A percentile compares a stretch with the other conserved stretches of the same genome.
Evolutionary conservation across 1,284 basidiomycete genomes (phyloP).

Genomic region (Entoloma clypeatum): DNA sequence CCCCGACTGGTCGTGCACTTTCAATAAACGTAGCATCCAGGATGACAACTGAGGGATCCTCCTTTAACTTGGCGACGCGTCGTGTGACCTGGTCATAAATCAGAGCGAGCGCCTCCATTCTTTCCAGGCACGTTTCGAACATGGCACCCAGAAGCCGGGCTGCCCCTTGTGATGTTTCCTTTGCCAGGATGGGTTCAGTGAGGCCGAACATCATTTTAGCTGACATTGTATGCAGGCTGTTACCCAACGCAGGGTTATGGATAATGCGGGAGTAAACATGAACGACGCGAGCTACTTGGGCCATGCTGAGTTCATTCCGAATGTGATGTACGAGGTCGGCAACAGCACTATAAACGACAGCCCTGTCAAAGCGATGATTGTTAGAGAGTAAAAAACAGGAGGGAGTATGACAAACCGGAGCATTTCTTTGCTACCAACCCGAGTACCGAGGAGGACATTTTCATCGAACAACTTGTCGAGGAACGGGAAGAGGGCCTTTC

Average conservation of each 20-base stretch:
- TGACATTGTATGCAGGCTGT: conserved; percentile 86
- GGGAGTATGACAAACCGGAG: conserved; percentile 55
- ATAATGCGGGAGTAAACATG: conserved; percentile 86
- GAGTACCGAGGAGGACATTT: conserved; percentile 84
- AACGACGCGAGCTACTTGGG: conserved; percentile 80
- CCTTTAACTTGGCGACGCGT: conserved; percentile 48
- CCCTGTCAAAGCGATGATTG: conserved; percentile 40
- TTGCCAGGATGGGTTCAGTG: conserved; percentile 78
- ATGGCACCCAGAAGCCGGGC: conserved; percentile 69
- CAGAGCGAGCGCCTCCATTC: conserved; percentile 78
- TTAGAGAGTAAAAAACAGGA: conserved; percentile 12
- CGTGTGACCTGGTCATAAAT: conserved; percentile 59
- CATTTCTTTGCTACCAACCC: conserved; percentile 79
- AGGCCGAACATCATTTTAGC: conserved; percentile 93
- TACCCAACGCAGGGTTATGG: conserved; percentile 84
- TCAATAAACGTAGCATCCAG: conserved; percentile 64
- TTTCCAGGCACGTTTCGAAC: conserved; percentile 84
- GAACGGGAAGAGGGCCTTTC: conserved; percentile 78
- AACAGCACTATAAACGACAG: conserved; percentile 83
- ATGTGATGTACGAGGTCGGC: conserved; percentile 95
- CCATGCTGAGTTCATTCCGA: conserved; percentile 75
- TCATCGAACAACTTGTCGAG: conserved; percentile 93
- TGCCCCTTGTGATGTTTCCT: conserved; percentile 68
- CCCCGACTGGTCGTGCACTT: conserved; percentile 73
- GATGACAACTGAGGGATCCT: conserved; percentile 36